A percentile compares a stretch with the other conserved stretches of the same genome.
phyloP scores from a whole-genome alignment of 2,329 filamentous ascomycete genomes.

The Penicillium nordicum region DNA sequence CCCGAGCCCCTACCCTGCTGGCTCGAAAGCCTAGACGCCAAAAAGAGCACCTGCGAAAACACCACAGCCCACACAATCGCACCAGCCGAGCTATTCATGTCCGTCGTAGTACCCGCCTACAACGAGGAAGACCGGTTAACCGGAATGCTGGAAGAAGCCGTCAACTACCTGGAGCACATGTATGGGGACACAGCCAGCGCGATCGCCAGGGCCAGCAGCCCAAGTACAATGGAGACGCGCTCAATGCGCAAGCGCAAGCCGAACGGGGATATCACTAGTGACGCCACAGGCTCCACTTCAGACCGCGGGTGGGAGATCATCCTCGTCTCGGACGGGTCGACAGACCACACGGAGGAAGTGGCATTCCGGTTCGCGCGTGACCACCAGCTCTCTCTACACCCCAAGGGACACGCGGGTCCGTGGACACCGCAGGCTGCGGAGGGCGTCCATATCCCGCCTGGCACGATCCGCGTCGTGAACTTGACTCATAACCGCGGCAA shows the following conservation, averaged over 20 bases:
- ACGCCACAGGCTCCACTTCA: conserved; percentile 30
- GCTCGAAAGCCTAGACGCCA: conserved; percentile 71
- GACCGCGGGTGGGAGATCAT: conserved; percentile 81
- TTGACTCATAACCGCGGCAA: conserved; percentile 85
- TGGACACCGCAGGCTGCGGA: conserved; percentile 48
- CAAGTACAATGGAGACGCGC: conserved; percentile 10
- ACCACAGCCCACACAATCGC: conserved; percentile 66
- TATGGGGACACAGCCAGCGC: conserved; percentile 55
- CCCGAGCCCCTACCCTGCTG: conserved; percentile 71
- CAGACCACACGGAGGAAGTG: conserved; percentile 74
- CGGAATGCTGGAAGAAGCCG: conserved; percentile 85
- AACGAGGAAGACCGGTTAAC: conserved; percentile 84
- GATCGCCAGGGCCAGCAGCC: neutral
- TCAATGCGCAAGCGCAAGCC: conserved; percentile 23
- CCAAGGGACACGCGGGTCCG: conserved; percentile 47
- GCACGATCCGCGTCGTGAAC: conserved; percentile 74
- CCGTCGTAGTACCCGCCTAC: conserved; percentile 89
- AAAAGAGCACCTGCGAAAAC: conserved; percentile 49
- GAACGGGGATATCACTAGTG: conserved; percentile 34
- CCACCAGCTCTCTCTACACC: conserved; percentile 54
- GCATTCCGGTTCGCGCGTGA: conserved; percentile 75
- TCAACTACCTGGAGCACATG: conserved; percentile 74
- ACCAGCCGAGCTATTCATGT: conserved; percentile 77
- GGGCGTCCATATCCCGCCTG: conserved; percentile 62
- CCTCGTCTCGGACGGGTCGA: conserved; percentile 84